These are phyloP conservation scores for Cordyceps farinosa DNA, from an alignment of 2,329 filamentous ascomycete genomes.

Conservation along the genomic window DNA sequence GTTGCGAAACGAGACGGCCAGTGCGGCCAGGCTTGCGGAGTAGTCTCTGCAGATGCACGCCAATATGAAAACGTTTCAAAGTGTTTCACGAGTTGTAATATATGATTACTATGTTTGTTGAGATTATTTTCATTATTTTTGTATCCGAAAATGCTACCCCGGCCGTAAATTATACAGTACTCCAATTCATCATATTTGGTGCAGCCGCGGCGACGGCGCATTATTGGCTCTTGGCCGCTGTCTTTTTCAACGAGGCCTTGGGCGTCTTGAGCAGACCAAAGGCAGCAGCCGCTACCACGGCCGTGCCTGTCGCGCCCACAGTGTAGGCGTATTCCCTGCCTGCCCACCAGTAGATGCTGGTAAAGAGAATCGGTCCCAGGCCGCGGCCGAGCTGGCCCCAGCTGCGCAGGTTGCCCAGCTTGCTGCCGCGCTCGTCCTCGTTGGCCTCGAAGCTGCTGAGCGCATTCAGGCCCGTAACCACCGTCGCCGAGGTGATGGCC, in stretches of 20 bases:
- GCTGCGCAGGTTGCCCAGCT: slow-evolving; percentile 76
- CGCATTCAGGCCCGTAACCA: slow-evolving; percentile 90
- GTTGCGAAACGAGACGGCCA: not conserved
- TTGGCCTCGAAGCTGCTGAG: slow-evolving; percentile 85
- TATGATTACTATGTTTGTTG: not conserved
- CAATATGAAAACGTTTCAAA: not conserved
- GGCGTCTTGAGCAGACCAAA: slow-evolving; percentile 71
- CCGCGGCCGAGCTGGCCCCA: slow-evolving; percentile 86
- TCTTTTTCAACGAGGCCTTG: slow-evolving; percentile 19
- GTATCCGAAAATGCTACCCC: not conserved
- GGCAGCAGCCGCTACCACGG: slow-evolving; percentile 66
- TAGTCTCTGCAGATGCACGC: not conserved
- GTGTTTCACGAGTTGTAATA: not conserved
- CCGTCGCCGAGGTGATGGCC: slow-evolving; percentile 87
- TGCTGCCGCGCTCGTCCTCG: slow-evolving; percentile 76
- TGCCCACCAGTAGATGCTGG: slow-evolving; percentile 97
- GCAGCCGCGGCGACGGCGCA: no score
- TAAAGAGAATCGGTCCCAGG: slow-evolving; percentile 84
- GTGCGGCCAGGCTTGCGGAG: not conserved
- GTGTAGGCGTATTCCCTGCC: slow-evolving; percentile 82
- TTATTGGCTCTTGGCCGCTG: not conserved
- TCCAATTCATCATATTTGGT: not conserved
- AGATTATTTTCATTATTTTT: not conserved
- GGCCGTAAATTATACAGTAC: not conserved
- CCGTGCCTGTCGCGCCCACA: slow-evolving; percentile 76